Evolutionary conservation across 768 basidiomycete species (phyloP), one percentile per base, ranked within the genome.

Genomic region (Neoboletus subvelutipes): DNA sequence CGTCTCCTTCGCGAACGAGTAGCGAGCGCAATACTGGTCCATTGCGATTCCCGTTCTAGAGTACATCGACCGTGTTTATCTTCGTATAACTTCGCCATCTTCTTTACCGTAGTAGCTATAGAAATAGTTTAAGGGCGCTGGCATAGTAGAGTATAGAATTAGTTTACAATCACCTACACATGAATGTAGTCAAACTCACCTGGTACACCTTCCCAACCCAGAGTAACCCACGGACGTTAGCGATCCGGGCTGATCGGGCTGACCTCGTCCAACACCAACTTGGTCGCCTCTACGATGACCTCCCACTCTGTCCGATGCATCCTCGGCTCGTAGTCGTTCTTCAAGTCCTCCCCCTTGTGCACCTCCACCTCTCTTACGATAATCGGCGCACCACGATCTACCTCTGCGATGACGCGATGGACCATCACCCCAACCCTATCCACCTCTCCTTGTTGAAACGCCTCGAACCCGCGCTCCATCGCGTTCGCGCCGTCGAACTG

Each of bases 401-500:
- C 94, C 67, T 95, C 91, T 61, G 85, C 87, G 36, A 98, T 85
- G 15, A 98, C 97, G 26, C 87, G 82, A 73, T 99, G 97, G 0
- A 98, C 87, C 96, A 98, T 98, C 1, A 83, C 86, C 1, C 97
- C 95, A 0, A 89, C 85, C 55, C 80, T 78, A 33, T 78, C 76
- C 46, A 95, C 87, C 68, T 95, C 88, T 0, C 92, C 92, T 54
- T 78, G 82, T 67, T 89, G 81, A 69, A 91, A 97, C 0, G 94
- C 94, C 59, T 92, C 92, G 67, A 84, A 94, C 4, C 95, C 93
- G 12, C 96, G 78, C 60, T 89, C 84, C 52, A 98, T 89, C 1
- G 95, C 94, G 64, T 91, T 82, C n/a, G 91, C 86, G 6, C 97
- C 97, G 64, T 97, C 94, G 64, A 99, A 99, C n/a, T 88, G 85